Evolutionary conservation across 495 filamentous ascomycete genomes (phyloP).

Genomic region (Penicillium angulare): DNA sequence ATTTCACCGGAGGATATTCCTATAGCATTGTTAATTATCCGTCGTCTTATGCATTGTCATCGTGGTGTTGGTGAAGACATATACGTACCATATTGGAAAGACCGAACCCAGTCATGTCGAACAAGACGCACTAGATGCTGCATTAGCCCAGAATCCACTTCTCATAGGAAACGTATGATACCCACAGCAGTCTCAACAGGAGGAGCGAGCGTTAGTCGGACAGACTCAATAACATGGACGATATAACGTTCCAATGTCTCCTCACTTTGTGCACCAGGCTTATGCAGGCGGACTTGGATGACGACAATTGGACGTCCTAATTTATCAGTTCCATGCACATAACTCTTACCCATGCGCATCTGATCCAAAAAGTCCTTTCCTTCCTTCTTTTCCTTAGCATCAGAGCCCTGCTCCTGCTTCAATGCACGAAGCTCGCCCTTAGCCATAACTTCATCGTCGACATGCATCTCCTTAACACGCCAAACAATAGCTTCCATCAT

Average conservation of each 20-base stretch:
- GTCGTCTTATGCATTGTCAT: background rate
- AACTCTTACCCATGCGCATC: constrained; percentile 86
- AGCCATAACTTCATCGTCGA: constrained; percentile 77
- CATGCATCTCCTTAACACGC: constrained; percentile 73
- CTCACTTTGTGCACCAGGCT: constrained; percentile 81
- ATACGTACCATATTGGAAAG: constrained; percentile 81
- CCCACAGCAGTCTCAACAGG: constrained; percentile 86
- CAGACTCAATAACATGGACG: constrained; percentile 89
- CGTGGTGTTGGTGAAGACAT: background rate
- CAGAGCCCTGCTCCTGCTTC: constrained; percentile 54
- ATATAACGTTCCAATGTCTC: constrained; percentile 80
- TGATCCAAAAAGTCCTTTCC: constrained; percentile 80
- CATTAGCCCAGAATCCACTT: constrained; percentile 8
- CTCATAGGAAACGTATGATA: constrained; percentile 10
- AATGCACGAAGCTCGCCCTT: constrained; percentile 70
- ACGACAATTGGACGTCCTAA: constrained; percentile 79
- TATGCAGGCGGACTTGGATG: constrained; percentile 76
- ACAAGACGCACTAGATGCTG: constrained; percentile 64
- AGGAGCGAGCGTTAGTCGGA: constrained; percentile 67
- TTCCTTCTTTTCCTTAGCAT: constrained; percentile 56
- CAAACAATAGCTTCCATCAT: constrained; percentile 86
- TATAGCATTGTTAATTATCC: constrained; percentile 20
- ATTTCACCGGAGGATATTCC: constrained; percentile 94
- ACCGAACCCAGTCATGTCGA: constrained; percentile 91
- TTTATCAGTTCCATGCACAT: constrained; percentile 81